phyloP scores from a whole-genome alignment of 495 filamentous ascomycete genomes.

The Penicillium dipodomyicola region DNA sequence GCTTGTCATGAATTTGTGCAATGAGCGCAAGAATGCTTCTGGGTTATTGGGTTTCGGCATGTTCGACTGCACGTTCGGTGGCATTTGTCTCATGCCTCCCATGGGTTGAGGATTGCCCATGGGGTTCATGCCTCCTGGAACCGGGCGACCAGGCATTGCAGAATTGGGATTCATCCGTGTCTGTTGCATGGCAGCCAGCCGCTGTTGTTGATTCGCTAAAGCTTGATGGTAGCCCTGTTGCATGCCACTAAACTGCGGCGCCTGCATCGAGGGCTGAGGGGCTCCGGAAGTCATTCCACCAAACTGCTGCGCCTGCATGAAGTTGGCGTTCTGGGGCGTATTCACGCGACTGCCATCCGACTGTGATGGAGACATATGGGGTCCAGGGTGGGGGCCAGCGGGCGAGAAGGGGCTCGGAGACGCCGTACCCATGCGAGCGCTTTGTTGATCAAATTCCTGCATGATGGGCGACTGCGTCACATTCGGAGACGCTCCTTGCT shows the following conservation, averaged over 20 bases:
- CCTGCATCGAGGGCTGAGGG: slow-evolving; percentile 48
- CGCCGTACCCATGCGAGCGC: slow-evolving; percentile 80
- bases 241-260: slow-evolving; percentile 42
- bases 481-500: slow-evolving; percentile 75
- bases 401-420: slow-evolving; percentile 92
- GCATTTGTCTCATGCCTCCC: slow-evolving; percentile 51
- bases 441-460: slow-evolving; percentile 64
- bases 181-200: slow-evolving; percentile 55
- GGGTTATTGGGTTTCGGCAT: slow-evolving; percentile 57
- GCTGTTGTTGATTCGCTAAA: slow-evolving; percentile 48
- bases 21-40: slow-evolving; percentile 71
- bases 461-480: slow-evolving; percentile 89
- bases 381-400: slow-evolving; percentile 67
- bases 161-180: slow-evolving; percentile 62
- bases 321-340: slow-evolving; percentile 71
- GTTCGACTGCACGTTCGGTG: slow-evolving; percentile 73
- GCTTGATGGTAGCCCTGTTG: slow-evolving; percentile 48
- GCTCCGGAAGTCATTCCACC: slow-evolving; percentile 36
- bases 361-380: slow-evolving; percentile 75
- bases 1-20: slow-evolving; percentile 68
- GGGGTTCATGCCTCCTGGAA: slow-evolving; percentile 41
- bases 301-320: slow-evolving; percentile 46
- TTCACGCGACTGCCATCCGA: slow-evolving; percentile 68
- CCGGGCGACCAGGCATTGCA: slow-evolving; percentile 42
- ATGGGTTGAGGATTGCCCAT: slow-evolving; percentile 48